phyloP scores from a whole-genome alignment of 176 grass and related monocot species.

The Eragrostis nindensis region DNA sequence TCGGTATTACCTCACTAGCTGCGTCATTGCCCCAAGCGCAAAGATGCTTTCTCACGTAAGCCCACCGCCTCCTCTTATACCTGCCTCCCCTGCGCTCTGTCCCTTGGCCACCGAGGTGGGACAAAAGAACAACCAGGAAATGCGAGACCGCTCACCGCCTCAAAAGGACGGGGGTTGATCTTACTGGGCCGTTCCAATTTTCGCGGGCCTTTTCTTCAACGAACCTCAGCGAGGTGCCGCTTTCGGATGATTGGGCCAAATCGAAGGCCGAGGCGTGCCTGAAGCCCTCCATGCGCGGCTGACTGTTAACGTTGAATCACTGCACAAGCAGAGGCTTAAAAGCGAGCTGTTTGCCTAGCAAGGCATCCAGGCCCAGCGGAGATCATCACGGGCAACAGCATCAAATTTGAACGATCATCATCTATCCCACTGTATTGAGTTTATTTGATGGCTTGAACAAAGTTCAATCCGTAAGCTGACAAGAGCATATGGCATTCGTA shows the following conservation, averaged over 20 bases:
- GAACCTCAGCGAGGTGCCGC: background rate
- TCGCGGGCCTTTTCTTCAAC: background rate
- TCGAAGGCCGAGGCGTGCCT: background rate
- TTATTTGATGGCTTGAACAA: background rate
- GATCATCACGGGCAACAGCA: background rate
- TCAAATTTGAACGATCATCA: background rate
- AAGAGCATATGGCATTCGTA: background rate
- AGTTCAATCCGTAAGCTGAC: background rate
- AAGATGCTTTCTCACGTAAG: background rate
- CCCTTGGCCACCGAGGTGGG: background rate
- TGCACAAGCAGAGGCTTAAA: no score
- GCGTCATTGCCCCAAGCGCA: slow-evolving; percentile 92
- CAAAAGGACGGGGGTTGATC: background rate
- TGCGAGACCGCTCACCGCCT: background rate
- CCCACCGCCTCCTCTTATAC: background rate
- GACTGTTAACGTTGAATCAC: no score
- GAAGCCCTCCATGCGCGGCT: background rate
- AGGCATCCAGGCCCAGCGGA: no score
- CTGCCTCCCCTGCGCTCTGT: rapidly evolving
- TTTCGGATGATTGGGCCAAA: background rate
- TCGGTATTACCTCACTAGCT: slow-evolving; percentile 79
- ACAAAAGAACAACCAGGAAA: background rate
- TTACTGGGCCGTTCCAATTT: background rate
- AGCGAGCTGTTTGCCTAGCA: no score
- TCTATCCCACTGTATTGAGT: background rate